Conservation (phyloP, 2,329 filamentous ascomycete genomes). For the Aspergillus terreus region DNA sequence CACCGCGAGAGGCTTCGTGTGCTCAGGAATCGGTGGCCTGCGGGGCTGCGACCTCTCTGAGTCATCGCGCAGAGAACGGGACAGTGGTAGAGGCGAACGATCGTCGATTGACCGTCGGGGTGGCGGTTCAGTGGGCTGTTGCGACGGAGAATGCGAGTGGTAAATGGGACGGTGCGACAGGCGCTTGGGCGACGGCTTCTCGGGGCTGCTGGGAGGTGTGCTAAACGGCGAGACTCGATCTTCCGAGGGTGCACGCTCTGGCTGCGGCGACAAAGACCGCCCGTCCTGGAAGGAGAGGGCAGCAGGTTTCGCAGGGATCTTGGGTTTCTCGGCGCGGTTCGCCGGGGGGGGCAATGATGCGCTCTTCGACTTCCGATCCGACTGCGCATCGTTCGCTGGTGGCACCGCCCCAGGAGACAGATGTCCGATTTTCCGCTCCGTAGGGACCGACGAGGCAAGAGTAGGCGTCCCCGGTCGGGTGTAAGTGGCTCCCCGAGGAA, state of each 20-base stretch:
- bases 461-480: constrained; percentile 32
- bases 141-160: constrained; percentile 13
- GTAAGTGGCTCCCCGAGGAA: constrained; percentile 9
- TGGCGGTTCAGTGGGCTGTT: constrained; percentile 24
- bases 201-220: constrained; percentile 74
- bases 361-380: constrained; percentile 34
- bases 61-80: constrained; percentile 19
- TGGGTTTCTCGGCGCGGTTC: constrained; percentile 77
- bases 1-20: constrained; percentile 30
- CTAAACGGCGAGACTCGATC: constrained; percentile 72
- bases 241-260: constrained; percentile 31
- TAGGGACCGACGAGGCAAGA: constrained; percentile 19
- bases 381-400: constrained; percentile 14
- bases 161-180: constrained; percentile 9
- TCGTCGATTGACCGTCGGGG: constrained; percentile 27
- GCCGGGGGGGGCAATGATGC: constrained; percentile 64
- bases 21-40: constrained; percentile 22
- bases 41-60: constrained; percentile 30
- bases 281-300: constrained; percentile 29
- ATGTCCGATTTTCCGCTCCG: constrained; percentile 13
- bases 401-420: constrained; percentile 19
- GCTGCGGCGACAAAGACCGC: constrained; percentile 23
- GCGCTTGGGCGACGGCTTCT: constrained; percentile 47
- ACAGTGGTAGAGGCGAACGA: constrained; percentile 18
- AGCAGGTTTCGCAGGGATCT: constrained; percentile 52